Evolutionary conservation across 331 rosid genomes (phyloP).

Genomic region (Erythrophleum ivorense): DNA sequence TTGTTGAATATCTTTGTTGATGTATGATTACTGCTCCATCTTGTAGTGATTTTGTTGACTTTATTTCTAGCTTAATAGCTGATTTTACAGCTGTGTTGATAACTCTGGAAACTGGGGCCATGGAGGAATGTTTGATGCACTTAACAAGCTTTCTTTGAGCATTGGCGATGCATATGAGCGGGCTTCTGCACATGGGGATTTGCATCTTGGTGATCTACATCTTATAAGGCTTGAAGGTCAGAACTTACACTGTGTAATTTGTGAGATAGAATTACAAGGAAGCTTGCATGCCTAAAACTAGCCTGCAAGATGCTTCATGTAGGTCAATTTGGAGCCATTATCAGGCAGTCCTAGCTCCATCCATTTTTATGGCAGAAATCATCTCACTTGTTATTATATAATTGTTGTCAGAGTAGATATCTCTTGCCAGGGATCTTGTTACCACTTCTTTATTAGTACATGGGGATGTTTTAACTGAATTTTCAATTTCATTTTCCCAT

Average conservation of each 20-base stretch:
- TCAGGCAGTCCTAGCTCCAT: conserved; percentile 23
- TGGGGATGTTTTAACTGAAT: not conserved
- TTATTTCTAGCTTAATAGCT: conserved; percentile 25
- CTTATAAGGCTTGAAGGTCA: conserved; percentile 77
- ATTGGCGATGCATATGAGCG: conserved; percentile 75
- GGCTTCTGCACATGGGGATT: conserved; percentile 85
- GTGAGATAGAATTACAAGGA: not conserved
- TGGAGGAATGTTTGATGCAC: conserved; percentile 94
- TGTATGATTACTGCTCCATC: not conserved
- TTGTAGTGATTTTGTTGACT: not conserved
- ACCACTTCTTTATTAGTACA: not conserved
- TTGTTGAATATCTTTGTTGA: not conserved
- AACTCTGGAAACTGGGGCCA: conserved; percentile 92
- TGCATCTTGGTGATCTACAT: conserved; percentile 96
- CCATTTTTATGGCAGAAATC: not conserved
- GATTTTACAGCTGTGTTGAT: conserved; percentile 76
- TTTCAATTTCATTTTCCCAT: not conserved
- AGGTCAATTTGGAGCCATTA: conserved; percentile 9
- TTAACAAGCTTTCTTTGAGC: conserved; percentile 67
- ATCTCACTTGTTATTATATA: not conserved
- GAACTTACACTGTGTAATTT: conserved; percentile 32
- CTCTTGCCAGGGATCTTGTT: conserved; percentile 12
- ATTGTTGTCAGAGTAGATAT: not conserved
- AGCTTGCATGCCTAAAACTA: not conserved
- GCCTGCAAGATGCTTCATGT: conserved; percentile 7